Base-by-base conservation (phyloP, 73 alveolate species). In the Strombidium stylifer region DNA sequence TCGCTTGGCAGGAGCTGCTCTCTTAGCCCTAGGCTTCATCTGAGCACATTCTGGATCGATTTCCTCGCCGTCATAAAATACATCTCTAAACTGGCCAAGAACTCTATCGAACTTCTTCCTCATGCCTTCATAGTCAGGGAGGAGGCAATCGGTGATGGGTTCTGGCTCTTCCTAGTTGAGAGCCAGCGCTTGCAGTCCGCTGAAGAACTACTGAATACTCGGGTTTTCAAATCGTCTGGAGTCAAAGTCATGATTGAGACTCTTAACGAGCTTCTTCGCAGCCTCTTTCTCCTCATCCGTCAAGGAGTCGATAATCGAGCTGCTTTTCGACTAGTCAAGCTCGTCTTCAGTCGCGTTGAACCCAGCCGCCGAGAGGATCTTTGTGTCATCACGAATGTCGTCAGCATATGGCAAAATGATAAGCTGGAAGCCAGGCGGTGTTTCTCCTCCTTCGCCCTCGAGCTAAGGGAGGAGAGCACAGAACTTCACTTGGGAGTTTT, bases 391-490 rank as follows among this genome's bases (percentile, higher is more conserved):
- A 62, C 98, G 77, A 28, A 83, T 57, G 46, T 91, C 98, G 58
- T 91, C 96, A 20, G 96, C 95, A 84, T 42, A 91, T 3, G 98
- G 98, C 18, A 91, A 48, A 50, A 82, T 83, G 14, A 91, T 65
- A 32, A 77, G 27, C 54, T 84, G 50, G 35, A 91, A 87, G 0
- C 98, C 98, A 10, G 94, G 94, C 25, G 98, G 96, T 0, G 85
- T 83, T 35, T 82, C 58, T 32, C 66, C 47, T 8, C 80, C 90
- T 35, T 77, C 85, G 18, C 54, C 87, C 37, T 88, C 91, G 56
- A 62, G 71, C 83, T 95, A 85, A n/a, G 99, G 99, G 0, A 96
- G 15, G 2, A 96, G 69, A 19, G 98, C 99, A 62, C 98, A 91
- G 62, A 96, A 90, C 66, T 94, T 89, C 0, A 96, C 95, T 14